phyloP scores from a whole-genome alignment of 495 filamentous ascomycete species.

The Bacidia rubella region DNA sequence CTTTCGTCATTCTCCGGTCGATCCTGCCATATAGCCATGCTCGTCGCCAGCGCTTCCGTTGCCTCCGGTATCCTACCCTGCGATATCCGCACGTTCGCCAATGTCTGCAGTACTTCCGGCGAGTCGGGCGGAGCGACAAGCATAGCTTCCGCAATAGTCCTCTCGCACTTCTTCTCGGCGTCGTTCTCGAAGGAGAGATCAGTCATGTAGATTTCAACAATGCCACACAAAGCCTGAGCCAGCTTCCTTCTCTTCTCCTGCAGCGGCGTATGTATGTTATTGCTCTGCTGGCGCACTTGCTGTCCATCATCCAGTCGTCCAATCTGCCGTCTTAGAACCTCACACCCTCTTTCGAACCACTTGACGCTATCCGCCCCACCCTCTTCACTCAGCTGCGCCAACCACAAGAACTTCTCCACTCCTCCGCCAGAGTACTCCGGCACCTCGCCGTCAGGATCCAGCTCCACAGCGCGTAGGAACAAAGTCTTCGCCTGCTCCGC shows the following conservation, averaged over 20 bases:
- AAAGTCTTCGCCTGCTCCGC: conserved; percentile 51
- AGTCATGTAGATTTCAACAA: conserved; percentile 96
- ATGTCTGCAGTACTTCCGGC: conserved; percentile 78
- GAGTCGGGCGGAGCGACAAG: conserved; percentile 51
- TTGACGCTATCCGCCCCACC: conserved; percentile 70
- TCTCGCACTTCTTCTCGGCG: conserved; percentile 73
- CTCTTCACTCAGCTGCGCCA: conserved; percentile 81
- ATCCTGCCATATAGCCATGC: conserved; percentile 67
- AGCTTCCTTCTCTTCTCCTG: conserved; percentile 62
- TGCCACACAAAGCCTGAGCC: conserved; percentile 73
- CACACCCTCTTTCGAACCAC: conserved; percentile 78
- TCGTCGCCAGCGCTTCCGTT: conserved; percentile 56
- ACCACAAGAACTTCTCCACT: conserved; percentile 88
- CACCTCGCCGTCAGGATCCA: conserved; percentile 57
- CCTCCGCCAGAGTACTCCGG: conserved; percentile 57
- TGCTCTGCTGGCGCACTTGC: conserved; percentile 46
- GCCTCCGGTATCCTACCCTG: conserved; percentile 69
- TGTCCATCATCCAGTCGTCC: conserved; percentile 22
- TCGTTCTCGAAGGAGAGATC: conserved; percentile 87
- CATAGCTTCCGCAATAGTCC: conserved; percentile 73
- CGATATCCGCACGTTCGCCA: conserved; percentile 86
- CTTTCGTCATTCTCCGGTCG: conserved; percentile 36
- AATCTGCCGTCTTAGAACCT: conserved; percentile 52
- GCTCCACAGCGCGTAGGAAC: conserved; percentile 53
- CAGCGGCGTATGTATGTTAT: conserved; percentile 27